These are phyloP conservation scores for Amniculicola lignicola DNA, from an alignment of 495 filamentous ascomycete species.

Conservation along the genomic window DNA sequence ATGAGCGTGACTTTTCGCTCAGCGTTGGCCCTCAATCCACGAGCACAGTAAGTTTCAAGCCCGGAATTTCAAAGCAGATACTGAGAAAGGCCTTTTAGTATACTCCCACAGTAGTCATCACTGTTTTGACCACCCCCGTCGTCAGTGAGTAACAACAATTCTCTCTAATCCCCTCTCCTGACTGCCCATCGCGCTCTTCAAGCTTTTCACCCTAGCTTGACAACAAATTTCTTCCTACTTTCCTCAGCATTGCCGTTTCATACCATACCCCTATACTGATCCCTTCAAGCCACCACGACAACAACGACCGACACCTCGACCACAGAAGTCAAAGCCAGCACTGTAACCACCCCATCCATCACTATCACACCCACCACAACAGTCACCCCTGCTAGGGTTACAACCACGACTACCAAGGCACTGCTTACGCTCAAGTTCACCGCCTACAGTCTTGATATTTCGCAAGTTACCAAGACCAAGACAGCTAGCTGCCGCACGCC, in stretches of 20 bases:
- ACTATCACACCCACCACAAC: conserved; percentile 36
- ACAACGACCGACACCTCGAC: conserved; percentile 31
- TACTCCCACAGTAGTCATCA: conserved; percentile 29
- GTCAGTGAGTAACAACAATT: conserved; percentile 22
- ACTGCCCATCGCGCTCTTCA: too few species aligned
- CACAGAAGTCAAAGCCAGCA: conserved; percentile 20
- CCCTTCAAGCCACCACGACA: conserved; percentile 8
- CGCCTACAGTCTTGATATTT: conserved; percentile 25
- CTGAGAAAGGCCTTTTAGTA: conserved; percentile 7
- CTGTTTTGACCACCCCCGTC: conserved; percentile 29
- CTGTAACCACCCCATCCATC: conserved; percentile 32
- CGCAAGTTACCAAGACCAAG: conserved; percentile 27
- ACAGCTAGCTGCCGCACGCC: conserved; percentile 33
- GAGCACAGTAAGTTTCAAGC: conserved; percentile 28
- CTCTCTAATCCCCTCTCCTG: too few species aligned
- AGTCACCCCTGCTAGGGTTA: conserved; percentile 31
- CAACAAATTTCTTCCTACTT: too few species aligned
- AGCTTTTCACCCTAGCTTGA: too few species aligned
- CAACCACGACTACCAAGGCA: conserved; percentile 32
- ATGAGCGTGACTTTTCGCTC: conserved; percentile 41
- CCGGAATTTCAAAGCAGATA: not conserved
- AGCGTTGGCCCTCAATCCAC: conserved; percentile 39
- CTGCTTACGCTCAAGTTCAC: conserved; percentile 35
- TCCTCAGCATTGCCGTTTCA: too few species aligned
- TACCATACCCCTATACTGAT: conserved; percentile 1